These are phyloP conservation scores for Zygoascus meyerae DNA, from an alignment of 1,139 yeast species.

Conservation along the genomic window DNA sequence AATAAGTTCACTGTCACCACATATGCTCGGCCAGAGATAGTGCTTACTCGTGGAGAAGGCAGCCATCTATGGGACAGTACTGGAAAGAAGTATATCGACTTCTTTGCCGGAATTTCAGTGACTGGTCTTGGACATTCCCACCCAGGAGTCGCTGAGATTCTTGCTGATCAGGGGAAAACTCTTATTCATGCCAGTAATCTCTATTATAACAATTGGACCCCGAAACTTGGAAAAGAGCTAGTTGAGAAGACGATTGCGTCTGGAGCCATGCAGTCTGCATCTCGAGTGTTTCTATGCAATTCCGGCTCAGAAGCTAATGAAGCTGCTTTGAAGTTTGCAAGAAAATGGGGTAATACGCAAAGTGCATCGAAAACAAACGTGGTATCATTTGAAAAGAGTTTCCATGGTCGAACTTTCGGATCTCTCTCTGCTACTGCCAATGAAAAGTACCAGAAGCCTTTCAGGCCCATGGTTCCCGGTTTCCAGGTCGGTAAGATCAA, in stretches of 20 bases:
- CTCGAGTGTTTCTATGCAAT: constrained; percentile 81
- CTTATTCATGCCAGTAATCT: constrained; percentile 81
- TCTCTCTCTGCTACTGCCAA: constrained; percentile 88
- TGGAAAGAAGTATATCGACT: constrained; percentile 74
- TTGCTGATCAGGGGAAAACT: constrained; percentile 64
- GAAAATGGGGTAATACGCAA: constrained; percentile 63
- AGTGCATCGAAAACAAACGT: constrained; percentile 46
- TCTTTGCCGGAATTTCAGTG: constrained; percentile 94
- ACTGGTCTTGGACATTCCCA: constrained; percentile 90
- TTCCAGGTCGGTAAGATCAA: constrained; percentile 58
- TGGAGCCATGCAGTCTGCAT: constrained; percentile 78
- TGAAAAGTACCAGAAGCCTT: constrained; percentile 86
- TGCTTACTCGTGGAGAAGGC: constrained; percentile 67
- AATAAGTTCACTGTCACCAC: constrained; percentile 71
- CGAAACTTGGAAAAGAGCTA: constrained; percentile 66
- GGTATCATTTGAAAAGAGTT: constrained; percentile 79
- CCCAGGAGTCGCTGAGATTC: constrained; percentile 61
- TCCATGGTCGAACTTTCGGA: constrained; percentile 95
- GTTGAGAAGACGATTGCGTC: constrained; percentile 60
- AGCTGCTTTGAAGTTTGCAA: constrained; percentile 93
- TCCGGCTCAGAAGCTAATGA: constrained; percentile 98
- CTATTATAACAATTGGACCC: constrained; percentile 79
- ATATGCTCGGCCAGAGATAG: constrained; percentile 63
- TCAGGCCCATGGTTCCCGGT: constrained; percentile 84
- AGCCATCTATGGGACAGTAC: constrained; percentile 71